Evolutionary conservation across 23 red algal genomes (phyloP), one percentile per base, ranked within the genome.

Genomic region (Gracilariopsis chorda): DNA sequence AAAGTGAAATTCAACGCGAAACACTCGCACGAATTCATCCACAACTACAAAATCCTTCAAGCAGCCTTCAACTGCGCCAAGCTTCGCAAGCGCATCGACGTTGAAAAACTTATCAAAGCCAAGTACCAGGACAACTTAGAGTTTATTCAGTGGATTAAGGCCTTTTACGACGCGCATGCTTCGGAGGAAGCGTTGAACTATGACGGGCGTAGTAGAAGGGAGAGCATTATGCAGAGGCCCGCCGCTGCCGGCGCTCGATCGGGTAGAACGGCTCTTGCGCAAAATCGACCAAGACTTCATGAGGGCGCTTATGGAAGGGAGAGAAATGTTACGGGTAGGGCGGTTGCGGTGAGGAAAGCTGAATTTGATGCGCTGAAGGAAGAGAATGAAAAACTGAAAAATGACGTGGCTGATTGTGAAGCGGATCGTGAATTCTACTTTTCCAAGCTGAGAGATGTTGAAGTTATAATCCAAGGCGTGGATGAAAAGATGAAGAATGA

Each of bases 41-140:
- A 69, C 55, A 98, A 98, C 93, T 98, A 95, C 80, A 98, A 98
- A 78, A 82, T 98, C 40, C 83, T 98, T 19, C 96, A 98, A 63
- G 85, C 65, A n/a, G 88, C 82, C 4, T 95, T 98, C 45, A 81
- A 80, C 43, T 44, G 84, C n/a, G 68, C 88, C 16, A 81, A 76
- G 32, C 86, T 98, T 16, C 82, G 95, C 35, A 95, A 93, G 69
- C 78, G 75, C 30, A 95, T 98, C 60, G 96, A 98, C 34, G 96
- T 98, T 40, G 93, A 93, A 79, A 91, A 83, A 43, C 81, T 98
- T 46, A 76, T 95, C 49, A 95, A 93, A 63, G 96, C 83, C 51
- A 89, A 93, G 36, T 87, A 90, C 34, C 96, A 98, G 78, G 96
- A 98, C 73, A 98, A 98, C 44, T 58, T 98, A 4, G 96, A 95